These are phyloP conservation scores for Tylopilus sp. DNA, from an alignment of 1,284 basidiomycete species.

Conservation along the genomic window DNA sequence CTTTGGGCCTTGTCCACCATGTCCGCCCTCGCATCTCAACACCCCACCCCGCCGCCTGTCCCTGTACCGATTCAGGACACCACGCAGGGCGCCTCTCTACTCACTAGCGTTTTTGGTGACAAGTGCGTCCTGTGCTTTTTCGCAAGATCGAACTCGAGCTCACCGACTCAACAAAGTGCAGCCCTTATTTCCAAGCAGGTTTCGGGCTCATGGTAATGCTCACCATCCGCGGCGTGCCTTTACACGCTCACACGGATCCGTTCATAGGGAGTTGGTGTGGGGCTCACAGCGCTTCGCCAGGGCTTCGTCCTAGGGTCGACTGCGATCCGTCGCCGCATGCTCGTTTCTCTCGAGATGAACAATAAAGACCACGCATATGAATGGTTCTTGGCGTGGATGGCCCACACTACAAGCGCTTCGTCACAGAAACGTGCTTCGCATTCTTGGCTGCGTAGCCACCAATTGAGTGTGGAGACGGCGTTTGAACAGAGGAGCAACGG, in stretches of 20 bases:
- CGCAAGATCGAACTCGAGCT: slow-evolving; percentile 1
- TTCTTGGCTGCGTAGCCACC: slow-evolving; percentile 76
- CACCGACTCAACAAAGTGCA: slow-evolving; percentile 43
- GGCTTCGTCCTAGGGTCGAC: slow-evolving; percentile 67
- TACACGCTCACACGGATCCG: slow-evolving; percentile 7
- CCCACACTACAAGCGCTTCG: slow-evolving; percentile 49
- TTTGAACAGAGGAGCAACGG: slow-evolving; percentile 89
- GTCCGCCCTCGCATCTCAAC: slow-evolving; percentile 10
- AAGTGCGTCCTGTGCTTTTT: slow-evolving; percentile 27
- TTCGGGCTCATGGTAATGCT: slow-evolving; percentile 89
- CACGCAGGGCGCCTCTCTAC: slow-evolving; percentile 7
- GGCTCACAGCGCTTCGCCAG: slow-evolving; percentile 70
- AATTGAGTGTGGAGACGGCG: slow-evolving; percentile 91
- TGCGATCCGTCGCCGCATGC: slow-evolving; percentile 82
- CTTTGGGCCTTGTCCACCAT: slow-evolving; percentile 13
- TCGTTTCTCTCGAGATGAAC: slow-evolving; percentile 94
- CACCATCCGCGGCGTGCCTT: not conserved
- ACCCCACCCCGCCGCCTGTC: slow-evolving; percentile 3
- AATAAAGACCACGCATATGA: slow-evolving; percentile 94
- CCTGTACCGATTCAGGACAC: slow-evolving; percentile 13
- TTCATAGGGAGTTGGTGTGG: slow-evolving; percentile 80
- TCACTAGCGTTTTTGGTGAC: slow-evolving; percentile 30
- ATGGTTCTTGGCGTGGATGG: slow-evolving; percentile 99
- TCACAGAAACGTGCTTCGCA: slow-evolving; percentile 32
- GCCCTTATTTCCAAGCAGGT: slow-evolving; percentile 94